Evolutionary conservation across 345 rosid species (phyloP).

Genomic region (Ceriops tagal): DNA sequence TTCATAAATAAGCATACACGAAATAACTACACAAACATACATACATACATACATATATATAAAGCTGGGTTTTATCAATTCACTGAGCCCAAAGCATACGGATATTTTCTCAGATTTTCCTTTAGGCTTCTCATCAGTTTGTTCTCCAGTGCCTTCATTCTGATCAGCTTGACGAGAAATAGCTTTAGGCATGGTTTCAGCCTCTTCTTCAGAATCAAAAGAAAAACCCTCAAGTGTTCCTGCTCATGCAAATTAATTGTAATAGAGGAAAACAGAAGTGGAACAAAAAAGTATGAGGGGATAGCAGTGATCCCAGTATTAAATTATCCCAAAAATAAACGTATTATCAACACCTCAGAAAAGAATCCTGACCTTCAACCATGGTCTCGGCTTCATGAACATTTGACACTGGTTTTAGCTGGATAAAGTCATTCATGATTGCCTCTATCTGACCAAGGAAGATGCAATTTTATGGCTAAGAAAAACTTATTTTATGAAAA

Average conservation of each 20-base stretch:
- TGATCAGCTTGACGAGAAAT: slow-evolving; percentile 45
- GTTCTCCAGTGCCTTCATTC: slow-evolving; percentile 48
- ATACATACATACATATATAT: too few species aligned
- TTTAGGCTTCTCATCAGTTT: slow-evolving; percentile 46
- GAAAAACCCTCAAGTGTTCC: slow-evolving; percentile 87
- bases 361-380: slow-evolving; percentile 69
- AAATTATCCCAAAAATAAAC: not conserved
- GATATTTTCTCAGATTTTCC: slow-evolving; percentile 53
- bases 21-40: too few species aligned
- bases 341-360: not conserved
- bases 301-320: too few species aligned
- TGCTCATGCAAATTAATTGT: slow-evolving; percentile 23
- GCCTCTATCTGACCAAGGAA: slow-evolving; percentile 69
- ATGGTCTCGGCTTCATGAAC: slow-evolving; percentile 85
- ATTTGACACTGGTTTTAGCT: slow-evolving; percentile 77
- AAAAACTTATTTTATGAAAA: not conserved
- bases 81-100: slow-evolving; percentile 37
- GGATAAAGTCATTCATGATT: slow-evolving; percentile 88
- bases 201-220: slow-evolving; percentile 84
- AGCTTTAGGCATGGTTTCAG: slow-evolving; percentile 50
- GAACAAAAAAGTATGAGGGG: not conserved
- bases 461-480: slow-evolving; percentile 1
- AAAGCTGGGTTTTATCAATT: too few species aligned
- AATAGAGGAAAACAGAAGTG: not conserved
- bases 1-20: slow-evolving; percentile 8